Conservation (phyloP, 2,329 filamentous ascomycete genomes). For the Coniochaeta sp. region DNA sequence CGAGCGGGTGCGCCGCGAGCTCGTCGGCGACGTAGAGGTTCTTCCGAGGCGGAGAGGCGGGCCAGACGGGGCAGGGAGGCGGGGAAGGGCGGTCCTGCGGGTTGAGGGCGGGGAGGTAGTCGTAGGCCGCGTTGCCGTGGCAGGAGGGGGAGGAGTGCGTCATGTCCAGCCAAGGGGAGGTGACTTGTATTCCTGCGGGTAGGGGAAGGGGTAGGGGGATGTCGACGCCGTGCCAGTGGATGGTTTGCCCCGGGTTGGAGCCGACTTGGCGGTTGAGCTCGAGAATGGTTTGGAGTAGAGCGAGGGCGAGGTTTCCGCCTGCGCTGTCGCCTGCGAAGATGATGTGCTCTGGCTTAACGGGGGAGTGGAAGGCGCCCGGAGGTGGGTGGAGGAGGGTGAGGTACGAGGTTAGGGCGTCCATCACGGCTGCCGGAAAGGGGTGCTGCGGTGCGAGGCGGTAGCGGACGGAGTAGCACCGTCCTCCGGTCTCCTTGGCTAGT, state of each 20-base stretch:
- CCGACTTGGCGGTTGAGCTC: conserved; percentile 45
- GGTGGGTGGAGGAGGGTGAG: conserved; percentile 67
- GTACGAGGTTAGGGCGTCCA: conserved; percentile 69
- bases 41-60: conserved; percentile 43
- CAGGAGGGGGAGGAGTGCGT: conserved; percentile 55
- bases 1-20: conserved; percentile 59
- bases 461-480: conserved; percentile 63
- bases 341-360: conserved; percentile 59
- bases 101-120: conserved; percentile 51
- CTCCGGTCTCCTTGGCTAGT: conserved; percentile 59
- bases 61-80: conserved; percentile 49
- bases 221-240: conserved; percentile 54
- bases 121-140: conserved; percentile 43
- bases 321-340: conserved; percentile 70
- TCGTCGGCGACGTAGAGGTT: conserved; percentile 49
- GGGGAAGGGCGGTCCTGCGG: conserved; percentile 18
- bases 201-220: conserved; percentile 58
- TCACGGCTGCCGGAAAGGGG: conserved; percentile 65
- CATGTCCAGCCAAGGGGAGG: conserved; percentile 67
- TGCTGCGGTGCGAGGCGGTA: conserved; percentile 71
- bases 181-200: conserved; percentile 56
- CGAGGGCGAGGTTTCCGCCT: conserved; percentile 63
- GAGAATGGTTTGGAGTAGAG: conserved; percentile 61
- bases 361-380: conserved; percentile 55
- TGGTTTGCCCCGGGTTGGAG: conserved; percentile 49